Evolutionary conservation across 139 green algal genomes (phyloP).

Genomic region (Coccomyxa sp.): DNA sequence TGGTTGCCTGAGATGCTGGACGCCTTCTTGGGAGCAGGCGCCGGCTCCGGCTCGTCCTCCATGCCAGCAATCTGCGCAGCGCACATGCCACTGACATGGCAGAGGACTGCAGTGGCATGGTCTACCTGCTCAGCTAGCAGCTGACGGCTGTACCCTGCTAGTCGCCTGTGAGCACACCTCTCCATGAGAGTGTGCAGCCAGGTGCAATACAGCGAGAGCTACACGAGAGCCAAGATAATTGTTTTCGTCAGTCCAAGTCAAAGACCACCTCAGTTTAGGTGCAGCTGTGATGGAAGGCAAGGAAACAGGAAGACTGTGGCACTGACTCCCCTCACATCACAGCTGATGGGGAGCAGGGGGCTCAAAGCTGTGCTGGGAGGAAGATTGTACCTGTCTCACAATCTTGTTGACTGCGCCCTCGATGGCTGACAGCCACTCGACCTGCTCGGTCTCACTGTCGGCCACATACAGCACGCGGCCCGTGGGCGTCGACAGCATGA

Average conservation of each 20-base stretch:
- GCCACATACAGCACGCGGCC: constrained; percentile 68
- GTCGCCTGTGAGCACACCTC: too few species aligned
- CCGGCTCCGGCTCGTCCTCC: constrained; percentile 45
- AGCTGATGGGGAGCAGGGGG: too few species aligned
- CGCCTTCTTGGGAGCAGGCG: neutral
- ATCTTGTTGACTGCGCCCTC: constrained; percentile 66
- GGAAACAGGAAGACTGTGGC: neutral
- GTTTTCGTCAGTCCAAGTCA: too few species aligned
- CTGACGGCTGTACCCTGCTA: neutral
- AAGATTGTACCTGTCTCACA: constrained; percentile 34
- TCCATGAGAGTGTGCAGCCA: too few species aligned
- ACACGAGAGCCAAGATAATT: too few species aligned
- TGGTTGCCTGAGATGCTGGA: constrained; percentile 11
- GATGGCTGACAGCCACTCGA: constrained; percentile 86
- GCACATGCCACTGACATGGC: too few species aligned
- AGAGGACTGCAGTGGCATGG: neutral
- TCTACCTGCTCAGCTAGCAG: neutral
- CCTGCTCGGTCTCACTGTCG: constrained; percentile 83
- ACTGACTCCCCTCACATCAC: too few species aligned
- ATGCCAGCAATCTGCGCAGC: constrained; percentile 51
- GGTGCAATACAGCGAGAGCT: too few species aligned
- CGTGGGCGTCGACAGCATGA: constrained; percentile 72
- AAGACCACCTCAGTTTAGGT: too few species aligned
- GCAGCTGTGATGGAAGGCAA: too few species aligned
- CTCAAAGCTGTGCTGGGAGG: neutral